Evolutionary conservation across 2,329 filamentous ascomycete genomes (phyloP).

Genomic region (Reticulascus tulasneorum): DNA sequence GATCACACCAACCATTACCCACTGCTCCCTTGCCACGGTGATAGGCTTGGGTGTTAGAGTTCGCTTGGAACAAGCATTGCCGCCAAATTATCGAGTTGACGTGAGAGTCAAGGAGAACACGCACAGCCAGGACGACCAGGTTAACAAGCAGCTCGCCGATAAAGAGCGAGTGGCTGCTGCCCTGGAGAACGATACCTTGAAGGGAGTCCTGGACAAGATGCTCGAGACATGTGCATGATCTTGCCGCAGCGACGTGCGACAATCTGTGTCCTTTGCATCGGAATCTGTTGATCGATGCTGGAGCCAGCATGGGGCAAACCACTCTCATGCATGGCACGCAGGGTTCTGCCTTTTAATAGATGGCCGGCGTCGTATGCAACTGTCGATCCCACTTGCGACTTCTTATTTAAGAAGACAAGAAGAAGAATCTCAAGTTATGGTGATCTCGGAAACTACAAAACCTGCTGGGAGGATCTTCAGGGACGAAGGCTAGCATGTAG

Average conservation of each 20-base stretch:
- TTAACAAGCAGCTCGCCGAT: constrained; percentile 94
- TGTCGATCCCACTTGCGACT: too few relatives aligned
- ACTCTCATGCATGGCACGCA: not conserved
- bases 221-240: constrained; percentile 71
- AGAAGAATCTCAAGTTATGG: too few relatives aligned
- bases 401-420: too few relatives aligned
- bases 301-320: not conserved
- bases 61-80: constrained; percentile 83
- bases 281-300: not conserved
- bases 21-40: constrained; percentile 93
- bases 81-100: constrained; percentile 87
- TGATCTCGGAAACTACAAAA: too few relatives aligned
- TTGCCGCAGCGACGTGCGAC: not conserved
- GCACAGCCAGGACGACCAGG: constrained; percentile 91
- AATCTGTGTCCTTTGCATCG: not conserved
- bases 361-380: not conserved
- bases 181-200: constrained; percentile 86
- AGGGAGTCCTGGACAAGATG: constrained; percentile 90
- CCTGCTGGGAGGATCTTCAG: too few relatives aligned
- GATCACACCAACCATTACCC: constrained; percentile 93
- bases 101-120: constrained; percentile 93
- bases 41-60: constrained; percentile 92
- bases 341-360: not conserved
- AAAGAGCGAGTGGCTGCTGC: constrained; percentile 96
- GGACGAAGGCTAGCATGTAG: too few relatives aligned